Percentiles rank a stretch among this genome's conserved stretches.
These are phyloP conservation scores for Serpula lacrymans DNA, from an alignment of 768 basidiomycete species.

Conservation along the genomic window DNA sequence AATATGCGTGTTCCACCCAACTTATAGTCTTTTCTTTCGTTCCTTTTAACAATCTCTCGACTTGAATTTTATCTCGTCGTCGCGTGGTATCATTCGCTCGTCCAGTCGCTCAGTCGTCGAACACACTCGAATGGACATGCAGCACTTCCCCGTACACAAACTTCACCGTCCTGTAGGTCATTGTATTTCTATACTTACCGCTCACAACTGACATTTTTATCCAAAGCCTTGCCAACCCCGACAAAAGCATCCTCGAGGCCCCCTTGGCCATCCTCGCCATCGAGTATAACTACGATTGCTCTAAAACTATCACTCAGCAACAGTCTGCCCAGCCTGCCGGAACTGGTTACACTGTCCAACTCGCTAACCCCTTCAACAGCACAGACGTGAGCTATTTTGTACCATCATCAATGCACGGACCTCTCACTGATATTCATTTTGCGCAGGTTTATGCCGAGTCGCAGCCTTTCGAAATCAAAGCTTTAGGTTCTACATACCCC, in stretches of 20 bases:
- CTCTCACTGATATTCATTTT: conserved; percentile 2
- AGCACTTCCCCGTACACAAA: conserved; percentile 29
- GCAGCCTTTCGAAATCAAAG: conserved; percentile 57
- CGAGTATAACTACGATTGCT: conserved; percentile 58
- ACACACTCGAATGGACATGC: conserved; percentile 62
- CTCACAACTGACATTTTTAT: conserved; percentile 11
- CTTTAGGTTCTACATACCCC: conserved; percentile 53
- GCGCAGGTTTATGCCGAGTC: conserved; percentile 55
- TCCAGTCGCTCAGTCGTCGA: conserved; percentile 53
- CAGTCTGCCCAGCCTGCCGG: conserved; percentile 40
- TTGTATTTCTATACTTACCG: conserved; percentile 5
- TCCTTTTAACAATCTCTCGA: neutral
- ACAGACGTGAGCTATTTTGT: conserved; percentile 43
- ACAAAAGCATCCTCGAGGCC: conserved; percentile 34
- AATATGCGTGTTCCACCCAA: neutral
- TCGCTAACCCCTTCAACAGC: conserved; percentile 49
- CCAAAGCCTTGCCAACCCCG: conserved; percentile 42
- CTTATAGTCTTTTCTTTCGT: neutral
- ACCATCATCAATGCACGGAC: neutral
- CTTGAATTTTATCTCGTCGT: neutral
- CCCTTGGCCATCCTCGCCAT: conserved; percentile 43
- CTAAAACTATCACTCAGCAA: conserved; percentile 45
- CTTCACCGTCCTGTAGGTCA: conserved; percentile 55
- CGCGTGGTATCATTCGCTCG: neutral
- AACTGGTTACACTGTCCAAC: conserved; percentile 45